Base-by-base conservation (phyloP, 2,329 filamentous ascomycete genomes). In the Lachnellula subtilissima region DNA sequence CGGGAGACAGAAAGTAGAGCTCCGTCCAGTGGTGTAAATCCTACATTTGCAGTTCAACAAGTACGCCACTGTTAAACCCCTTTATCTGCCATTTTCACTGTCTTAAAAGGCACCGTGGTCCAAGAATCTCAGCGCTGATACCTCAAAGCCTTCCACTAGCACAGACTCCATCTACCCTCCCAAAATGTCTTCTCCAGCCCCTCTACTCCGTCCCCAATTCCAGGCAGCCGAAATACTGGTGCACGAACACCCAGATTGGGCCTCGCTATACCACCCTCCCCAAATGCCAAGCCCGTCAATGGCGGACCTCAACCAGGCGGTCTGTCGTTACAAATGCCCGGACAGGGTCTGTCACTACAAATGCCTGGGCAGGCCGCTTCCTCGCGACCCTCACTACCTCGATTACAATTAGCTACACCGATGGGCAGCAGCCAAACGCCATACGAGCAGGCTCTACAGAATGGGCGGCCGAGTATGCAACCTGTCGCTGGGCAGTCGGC, bases 261-360 rank as follows among this genome's bases (percentile, higher is more conserved):
- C 46, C 83, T 97, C 55, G 89, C 92, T 47, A 97, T 97, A 56
- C 93, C 93, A 39, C 86, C 89, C 0, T 96, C 91, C 37, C 89
- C 91, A 49, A 93, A 85, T 74, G 87, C 80, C 60, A 90, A 92
- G 72, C 85, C 92, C 2, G 84, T 94, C 51, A 82, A 61, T 55
- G 60, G 57, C 49, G 58, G 49, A 2, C 48, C 54, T 19, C 53
- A 52, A 53, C 55, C 59, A 28, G 57, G 58, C 23, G 62, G 59
- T 5, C 58, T 69, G 15, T 64, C 65, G 12, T 52, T 68, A 37
- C 64, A 69, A 35, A 55, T 55, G 49, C 49, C 53, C 19, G 32
- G 65, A 8, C 65, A 67, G 32, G 65, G 68, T n/a, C 69, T 69
- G 5, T 47, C 43, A 46, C 68, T 68, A 36, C 64, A 69, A 32